Base-by-base conservation (phyloP, 1,284 basidiomycete genomes). In the Wolfiporia cocos region DNA sequence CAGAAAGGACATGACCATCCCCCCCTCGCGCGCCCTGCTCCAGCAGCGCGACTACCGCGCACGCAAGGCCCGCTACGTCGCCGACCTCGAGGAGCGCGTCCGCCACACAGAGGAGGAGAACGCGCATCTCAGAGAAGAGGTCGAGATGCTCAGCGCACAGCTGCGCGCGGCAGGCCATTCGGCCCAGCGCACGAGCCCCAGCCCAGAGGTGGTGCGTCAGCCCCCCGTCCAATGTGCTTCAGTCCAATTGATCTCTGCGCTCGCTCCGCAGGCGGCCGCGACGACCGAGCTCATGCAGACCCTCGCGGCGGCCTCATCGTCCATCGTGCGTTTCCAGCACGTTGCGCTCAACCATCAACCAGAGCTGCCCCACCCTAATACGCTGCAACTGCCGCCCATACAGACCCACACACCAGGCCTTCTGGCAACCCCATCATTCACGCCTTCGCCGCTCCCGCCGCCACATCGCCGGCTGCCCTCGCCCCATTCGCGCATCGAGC, bases 21-120 rank as follows among this genome's bases (percentile, higher is more conserved):
- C 49, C 57, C 76, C 32, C 39, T 63, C 63, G 19, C 58, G 64
- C 37, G 52, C 64, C 17, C 56, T 67, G 38, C 66, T 76, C 41
- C 71, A 78, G 48, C 78, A 82, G 55, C 69, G 79, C 9, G 77
- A 79, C 56, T 82, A 81, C 55, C 73, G 79, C 31, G 78, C 78
- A 10, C 68, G 78, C 37, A 76, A 75, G 54, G 73, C 76, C 5
- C 68, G 69, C 42, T 75, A 80, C 59, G 54, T 81, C 38, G 57
- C 70, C 3, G 73, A 75, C 34, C 67, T 81, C 33, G 78, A 82
- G 53, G 66, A 71, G 14, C 68, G 76, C 30, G 73, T 70, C 56
- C 65, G 63, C 22, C 65, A 58, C 23, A 67, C 69, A 14, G 78
- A 81, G 52, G 70, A 69, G 22, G 78, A 81, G 57, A 80, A 79